Evolutionary conservation across 2,329 filamentous ascomycete species (phyloP).

Genomic region (Pseudogymnoascus sp.): DNA sequence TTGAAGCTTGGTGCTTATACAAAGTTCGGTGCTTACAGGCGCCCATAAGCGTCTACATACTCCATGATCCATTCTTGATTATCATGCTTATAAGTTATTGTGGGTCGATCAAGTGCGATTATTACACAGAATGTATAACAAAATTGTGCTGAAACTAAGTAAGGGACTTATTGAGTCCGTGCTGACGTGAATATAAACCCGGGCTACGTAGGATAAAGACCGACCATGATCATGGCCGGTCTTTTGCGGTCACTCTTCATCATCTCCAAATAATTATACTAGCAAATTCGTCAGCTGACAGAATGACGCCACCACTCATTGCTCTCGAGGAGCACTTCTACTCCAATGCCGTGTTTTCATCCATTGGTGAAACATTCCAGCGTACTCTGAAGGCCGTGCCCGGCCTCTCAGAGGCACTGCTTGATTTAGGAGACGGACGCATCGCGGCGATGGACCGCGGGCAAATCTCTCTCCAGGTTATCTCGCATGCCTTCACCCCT

Average conservation of each 20-base stretch:
- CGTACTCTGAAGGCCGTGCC: conserved; percentile 11
- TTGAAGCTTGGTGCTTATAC: background rate
- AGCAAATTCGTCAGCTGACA: background rate
- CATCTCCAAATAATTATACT: background rate
- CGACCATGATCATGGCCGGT: background rate
- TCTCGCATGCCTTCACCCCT: conserved; percentile 22
- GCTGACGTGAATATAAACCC: background rate
- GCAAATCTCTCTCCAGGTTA: conserved; percentile 19
- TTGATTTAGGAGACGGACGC: conserved; percentile 15
- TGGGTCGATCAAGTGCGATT: background rate
- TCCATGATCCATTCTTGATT: background rate
- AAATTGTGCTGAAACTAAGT: background rate
- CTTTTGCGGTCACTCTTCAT: background rate
- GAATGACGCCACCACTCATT: conserved; percentile 23
- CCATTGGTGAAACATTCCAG: conserved; percentile 21
- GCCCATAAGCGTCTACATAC: background rate
- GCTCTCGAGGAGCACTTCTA: conserved; percentile 32
- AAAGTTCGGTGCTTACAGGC: background rate
- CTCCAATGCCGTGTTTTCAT: conserved; percentile 8
- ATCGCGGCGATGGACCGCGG: conserved; percentile 20
- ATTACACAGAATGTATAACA: background rate
- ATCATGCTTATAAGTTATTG: background rate
- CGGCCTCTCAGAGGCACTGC: conserved; percentile 4
- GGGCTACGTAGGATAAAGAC: background rate
- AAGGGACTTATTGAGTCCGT: background rate